Evolutionary conservation across 768 basidiomycete genomes (phyloP), one percentile per base, ranked within the genome.

Genomic region (Coprinopsis marcescibilis): DNA sequence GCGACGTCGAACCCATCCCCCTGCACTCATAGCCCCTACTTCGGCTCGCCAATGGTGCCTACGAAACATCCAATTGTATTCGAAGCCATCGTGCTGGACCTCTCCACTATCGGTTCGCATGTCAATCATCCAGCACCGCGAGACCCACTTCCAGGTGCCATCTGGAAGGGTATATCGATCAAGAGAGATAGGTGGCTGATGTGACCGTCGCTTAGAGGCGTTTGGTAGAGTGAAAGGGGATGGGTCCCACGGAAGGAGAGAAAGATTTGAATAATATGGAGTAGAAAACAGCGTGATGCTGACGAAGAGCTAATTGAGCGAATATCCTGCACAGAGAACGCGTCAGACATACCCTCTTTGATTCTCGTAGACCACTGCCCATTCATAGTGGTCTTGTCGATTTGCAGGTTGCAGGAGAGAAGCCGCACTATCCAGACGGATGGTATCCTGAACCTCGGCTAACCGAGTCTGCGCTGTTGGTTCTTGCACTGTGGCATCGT

Each of bases 11-110:
- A 92, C 89, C 76, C 77, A 88, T 3, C 82, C 83, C 26, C 84
- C 84, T 5, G 77, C 65, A 57, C 78, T 78, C 34, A 83, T 57
- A 20, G 66, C 55, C 7, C 87, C 84, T 1, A 81, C 70, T 43
- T 75, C 65, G 0, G 85, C 66, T 14, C 77, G 73, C 89, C 89
- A 92, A 39, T 79, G 62, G 40, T 75, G 72, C 26, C 66, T 62
- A 14, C 84, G 77, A 54, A 91, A 92, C 50, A 69, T 60, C 78
- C 83, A 88, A 59, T 89, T 90, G 65, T 90, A 91, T 62, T 91
- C 85, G 55, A 89, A 91, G 43, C 88, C 88, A 54, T 89, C 87
- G 53, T 84, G 76, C 54, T 89, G 85, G 2, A 89, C 83, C 55
- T 83, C 76, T 42, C 85, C 85, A 19, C 68, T 67, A 54, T 85